Conservation (phyloP, 768 basidiomycete species). For the Phlegmacium glaucopus region DNA sequence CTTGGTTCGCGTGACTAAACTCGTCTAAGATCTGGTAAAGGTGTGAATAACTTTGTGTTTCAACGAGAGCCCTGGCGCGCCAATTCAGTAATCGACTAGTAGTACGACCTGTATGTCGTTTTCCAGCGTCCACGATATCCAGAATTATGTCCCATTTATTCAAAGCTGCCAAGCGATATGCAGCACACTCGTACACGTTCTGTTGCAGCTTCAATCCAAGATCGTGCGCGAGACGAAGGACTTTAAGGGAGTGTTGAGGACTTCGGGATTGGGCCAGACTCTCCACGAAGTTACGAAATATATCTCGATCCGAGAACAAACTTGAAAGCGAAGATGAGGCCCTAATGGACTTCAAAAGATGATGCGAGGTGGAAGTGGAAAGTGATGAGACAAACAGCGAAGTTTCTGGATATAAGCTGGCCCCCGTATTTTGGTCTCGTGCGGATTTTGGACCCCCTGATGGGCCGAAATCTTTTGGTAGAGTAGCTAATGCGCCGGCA, state of each 20-base stretch:
- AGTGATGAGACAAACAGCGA: slow-evolving; percentile 11
- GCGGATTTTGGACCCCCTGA: background rate
- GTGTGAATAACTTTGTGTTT: slow-evolving; percentile 44
- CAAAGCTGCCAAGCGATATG: slow-evolving; percentile 42
- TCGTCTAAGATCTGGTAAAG: slow-evolving; percentile 47
- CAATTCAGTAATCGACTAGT: slow-evolving; percentile 66
- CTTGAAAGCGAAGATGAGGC: slow-evolving; percentile 16
- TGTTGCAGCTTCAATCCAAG: slow-evolving; percentile 49
- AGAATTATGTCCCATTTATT: slow-evolving; percentile 52
- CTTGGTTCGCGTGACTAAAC: slow-evolving; percentile 42
- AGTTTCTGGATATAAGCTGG: slow-evolving; percentile 10
- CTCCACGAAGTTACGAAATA: slow-evolving; percentile 29
- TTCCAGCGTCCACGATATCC: slow-evolving; percentile 44
- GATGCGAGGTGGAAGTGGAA: slow-evolving; percentile 5
- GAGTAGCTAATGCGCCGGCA: too few relatives aligned
- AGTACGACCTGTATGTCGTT: slow-evolving; percentile 43
- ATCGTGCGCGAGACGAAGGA: slow-evolving; percentile 44
- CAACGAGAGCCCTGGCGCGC: slow-evolving; percentile 59
- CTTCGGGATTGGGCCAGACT: slow-evolving; percentile 26
- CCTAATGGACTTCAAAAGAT: slow-evolving; percentile 16
- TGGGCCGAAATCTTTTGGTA: too few relatives aligned
- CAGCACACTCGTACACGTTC: slow-evolving; percentile 56
- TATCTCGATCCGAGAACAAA: slow-evolving; percentile 27
- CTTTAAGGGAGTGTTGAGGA: slow-evolving; percentile 39
- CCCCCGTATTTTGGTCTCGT: background rate